Evolutionary conservation across 306 rosid species (phyloP), one percentile per base, ranked within the genome.

Genomic region (Trifolium repens): DNA sequence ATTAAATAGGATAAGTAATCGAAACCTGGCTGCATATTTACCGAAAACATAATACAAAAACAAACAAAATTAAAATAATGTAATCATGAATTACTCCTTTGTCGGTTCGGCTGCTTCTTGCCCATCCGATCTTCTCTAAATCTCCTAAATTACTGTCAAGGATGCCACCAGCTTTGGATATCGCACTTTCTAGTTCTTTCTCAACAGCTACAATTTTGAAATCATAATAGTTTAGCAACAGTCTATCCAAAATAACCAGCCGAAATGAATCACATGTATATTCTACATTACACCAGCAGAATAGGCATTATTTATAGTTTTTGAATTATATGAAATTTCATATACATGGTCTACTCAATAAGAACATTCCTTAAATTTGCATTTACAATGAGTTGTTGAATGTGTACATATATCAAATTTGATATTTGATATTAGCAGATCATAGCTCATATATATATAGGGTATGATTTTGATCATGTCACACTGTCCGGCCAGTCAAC

Each of bases 81-180:
- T 64, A 75, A 73, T 67, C 67, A 72, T 26, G 0, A 82, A 32
- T 89, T 91, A 94, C 98, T 75, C 98, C 97, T 89, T 94, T 94
- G 86, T 94, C 97, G 2, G 96, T 94, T 39, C 98, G 86, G 85
- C 98, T 94, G 50, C 97, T 94, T 88, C 96, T 87, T 26, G 93
- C 94, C 96, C 96, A 94, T 15, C 88, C 83, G 58, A 94, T 90
- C 69, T 90, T 94, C 67, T 89, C 74, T 50, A 94, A 85, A 81
- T 94, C 80, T 77, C 97, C 96, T 10, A 82, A 89, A 81, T 94
- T 94, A 78, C 93, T 88, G 1, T 91, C 86, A 0, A 84, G 82
- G 64, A 94, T 94, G 30, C 98, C 98, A 49, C 98, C 98, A 0
- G 91, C 93, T 75, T 91, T 90, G 79, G 44, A 94, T 34, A 94